A percentile compares a stretch with the other conserved stretches of the same genome.
Conservation (phyloP, 2,329 filamentous ascomycete genomes). For the Magnaporthiopsis rhizophila region DNA sequence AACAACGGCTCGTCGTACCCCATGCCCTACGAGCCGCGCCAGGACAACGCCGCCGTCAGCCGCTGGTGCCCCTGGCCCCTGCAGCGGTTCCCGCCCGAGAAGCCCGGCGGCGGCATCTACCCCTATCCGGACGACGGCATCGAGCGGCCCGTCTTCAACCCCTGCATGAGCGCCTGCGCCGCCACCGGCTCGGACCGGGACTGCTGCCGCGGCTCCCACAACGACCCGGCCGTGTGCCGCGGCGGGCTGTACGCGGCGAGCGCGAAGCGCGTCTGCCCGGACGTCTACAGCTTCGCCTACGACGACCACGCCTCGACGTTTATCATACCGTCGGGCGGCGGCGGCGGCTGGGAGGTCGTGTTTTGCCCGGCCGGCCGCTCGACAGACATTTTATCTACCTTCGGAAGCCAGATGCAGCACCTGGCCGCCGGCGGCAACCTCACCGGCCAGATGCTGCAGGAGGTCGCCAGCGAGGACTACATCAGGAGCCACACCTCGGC, state of each 20-base stretch:
- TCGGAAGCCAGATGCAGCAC: conserved; percentile 39
- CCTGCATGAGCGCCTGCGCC: conserved; percentile 70
- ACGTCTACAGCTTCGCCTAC: conserved; percentile 74
- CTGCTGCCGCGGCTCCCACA: conserved; percentile 67
- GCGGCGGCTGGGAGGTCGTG: conserved; percentile 69
- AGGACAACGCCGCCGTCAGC: conserved; percentile 48
- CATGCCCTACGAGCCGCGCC: conserved; percentile 55
- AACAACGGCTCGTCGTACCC: conserved; percentile 50
- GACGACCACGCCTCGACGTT: conserved; percentile 53
- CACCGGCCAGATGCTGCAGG: conserved; percentile 1
- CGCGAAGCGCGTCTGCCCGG: conserved; percentile 71
- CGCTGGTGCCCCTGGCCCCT: conserved; percentile 78
- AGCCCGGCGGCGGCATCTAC: conserved; percentile 68
- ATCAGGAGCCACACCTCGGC: conserved; percentile 2
- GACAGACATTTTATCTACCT: conserved; percentile 48
- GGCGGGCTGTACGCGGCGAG: conserved; percentile 60
- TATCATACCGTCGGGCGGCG: conserved; percentile 48
- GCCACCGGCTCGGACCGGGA: conserved; percentile 58
- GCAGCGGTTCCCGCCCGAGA: conserved; percentile 57
- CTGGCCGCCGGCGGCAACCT: conserved; percentile 33
- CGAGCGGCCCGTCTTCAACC: conserved; percentile 62
- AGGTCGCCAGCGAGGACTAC: conserved; percentile 7
- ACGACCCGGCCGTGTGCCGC: conserved; percentile 54
- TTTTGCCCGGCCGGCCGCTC: conserved; percentile 63
- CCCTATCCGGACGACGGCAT: conserved; percentile 73